Conservation (phyloP, 192 early-diverging fungal genomes). For the Coemansia sp. region DNA sequence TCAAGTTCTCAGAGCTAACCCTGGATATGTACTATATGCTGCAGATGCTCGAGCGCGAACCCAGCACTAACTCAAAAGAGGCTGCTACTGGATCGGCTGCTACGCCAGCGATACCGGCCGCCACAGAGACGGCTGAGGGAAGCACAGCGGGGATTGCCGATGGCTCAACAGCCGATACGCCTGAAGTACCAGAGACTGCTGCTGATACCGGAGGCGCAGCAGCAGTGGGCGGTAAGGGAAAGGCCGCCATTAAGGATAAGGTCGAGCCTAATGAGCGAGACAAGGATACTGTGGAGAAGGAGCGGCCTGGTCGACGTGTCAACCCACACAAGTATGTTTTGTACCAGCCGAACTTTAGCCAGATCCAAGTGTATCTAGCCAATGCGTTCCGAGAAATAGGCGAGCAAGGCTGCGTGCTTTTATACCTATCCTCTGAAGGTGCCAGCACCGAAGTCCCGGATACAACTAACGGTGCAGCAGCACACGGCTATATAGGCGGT, state of each 20-base stretch:
- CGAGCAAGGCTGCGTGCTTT: constrained; percentile 81
- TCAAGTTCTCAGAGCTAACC: constrained; percentile 96
- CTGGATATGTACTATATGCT: constrained; percentile 97
- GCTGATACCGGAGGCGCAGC: background rate
- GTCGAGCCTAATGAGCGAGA: constrained; percentile 3
- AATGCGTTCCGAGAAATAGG: constrained; percentile 91
- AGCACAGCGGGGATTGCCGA: background rate
- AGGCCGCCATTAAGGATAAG: constrained; percentile 11
- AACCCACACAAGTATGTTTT: constrained; percentile 95
- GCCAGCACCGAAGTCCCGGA: background rate
- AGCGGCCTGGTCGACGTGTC: constrained; percentile 33
- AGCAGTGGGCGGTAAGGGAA: constrained; percentile 2
- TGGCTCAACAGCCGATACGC: constrained; percentile 1
- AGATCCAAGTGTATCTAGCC: constrained; percentile 88
- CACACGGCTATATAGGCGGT: constrained; percentile 49
- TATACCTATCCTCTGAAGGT: constrained; percentile 94
- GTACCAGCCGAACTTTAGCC: constrained; percentile 88
- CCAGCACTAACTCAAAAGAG: constrained; percentile 16
- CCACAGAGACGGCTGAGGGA: constrained; percentile 19
- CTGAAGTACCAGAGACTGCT: constrained; percentile 3
- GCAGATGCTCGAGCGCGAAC: constrained; percentile 79
- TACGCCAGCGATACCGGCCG: constrained; percentile 5
- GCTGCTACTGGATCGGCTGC: background rate
- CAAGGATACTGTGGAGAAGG: constrained; percentile 12
- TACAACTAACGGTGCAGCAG: background rate